Evolutionary conservation across 371 early-diverging fungal genomes (phyloP), one percentile per base, ranked within the genome.

Genomic region (Smittium culicis): DNA sequence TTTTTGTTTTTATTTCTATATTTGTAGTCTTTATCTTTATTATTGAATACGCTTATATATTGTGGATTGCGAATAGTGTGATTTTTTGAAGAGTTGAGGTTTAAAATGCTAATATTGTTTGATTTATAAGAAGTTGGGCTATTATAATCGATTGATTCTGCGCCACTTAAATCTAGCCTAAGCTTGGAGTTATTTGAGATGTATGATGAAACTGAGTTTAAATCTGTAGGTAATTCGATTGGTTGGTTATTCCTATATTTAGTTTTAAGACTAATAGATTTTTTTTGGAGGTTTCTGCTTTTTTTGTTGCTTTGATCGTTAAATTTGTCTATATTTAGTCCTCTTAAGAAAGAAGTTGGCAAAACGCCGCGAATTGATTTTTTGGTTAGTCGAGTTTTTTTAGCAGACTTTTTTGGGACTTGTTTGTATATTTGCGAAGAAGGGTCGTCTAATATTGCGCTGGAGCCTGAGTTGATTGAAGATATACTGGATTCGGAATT

Each of bases 361-460:
- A 66, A 54, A 29, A 66, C 67, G 1, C 67, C 67, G 30, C 67
- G 27, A 30, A 66, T 66, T 11, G 67, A 54, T 29, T 66, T 66
- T 66, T 66, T 66, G 8, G 62, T 62, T 5, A 62, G 20, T 66
- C 55, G 56, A 56, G n/a, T 45, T 20, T 45, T 45, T 45, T 45
- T 45, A 45, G 45, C 11, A 11, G n/a, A n/a, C n/a, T n/a, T n/a
- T n/a, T n/a, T n/a, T n/a, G n/a, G n/a, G n/a, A n/a, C n/a, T n/a
- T n/a, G n/a, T n/a, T n/a, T n/a, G n/a, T n/a, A n/a, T n/a, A n/a
- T n/a, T n/a, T n/a, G n/a, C n/a, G n/a, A n/a, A n/a, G n/a, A n/a
- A n/a, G n/a, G n/a, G n/a, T n/a, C n/a, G n/a, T n/a, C n/a, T n/a
- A n/a, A n/a, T n/a, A n/a, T n/a, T n/a, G n/a, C n/a, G n/a, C n/a